Conservation (phyloP, 495 filamentous ascomycete genomes). For the Hypoxylon fragiforme region DNA sequence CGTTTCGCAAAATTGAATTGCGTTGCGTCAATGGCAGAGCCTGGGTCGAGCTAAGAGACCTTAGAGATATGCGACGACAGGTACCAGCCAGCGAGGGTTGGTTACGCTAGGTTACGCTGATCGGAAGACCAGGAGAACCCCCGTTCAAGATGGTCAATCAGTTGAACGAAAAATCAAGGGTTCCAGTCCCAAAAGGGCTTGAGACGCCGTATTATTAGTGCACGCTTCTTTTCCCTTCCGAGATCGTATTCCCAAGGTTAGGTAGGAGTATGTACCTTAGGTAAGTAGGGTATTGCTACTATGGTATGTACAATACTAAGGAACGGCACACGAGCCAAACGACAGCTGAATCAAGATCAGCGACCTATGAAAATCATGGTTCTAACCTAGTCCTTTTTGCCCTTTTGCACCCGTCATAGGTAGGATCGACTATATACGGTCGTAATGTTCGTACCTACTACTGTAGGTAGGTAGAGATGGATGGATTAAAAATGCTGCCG, state of each 20-base stretch:
- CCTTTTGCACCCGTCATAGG: constrained; percentile 17
- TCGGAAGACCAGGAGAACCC: constrained; percentile 20
- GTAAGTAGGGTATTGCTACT: too few relatives aligned
- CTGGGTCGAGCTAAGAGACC: constrained; percentile 5
- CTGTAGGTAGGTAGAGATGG: neutral
- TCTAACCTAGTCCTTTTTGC: constrained; percentile 21
- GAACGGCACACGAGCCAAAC: constrained; percentile 31
- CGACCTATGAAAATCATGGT: constrained; percentile 8
- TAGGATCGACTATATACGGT: constrained; percentile 24
- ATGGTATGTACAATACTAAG: too few relatives aligned
- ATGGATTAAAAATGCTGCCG: constrained; percentile 16
- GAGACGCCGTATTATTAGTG: constrained; percentile 16
- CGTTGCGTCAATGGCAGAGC: constrained; percentile 32
- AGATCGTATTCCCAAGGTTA: constrained; percentile 15
- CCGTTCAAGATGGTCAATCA: constrained; percentile 7
- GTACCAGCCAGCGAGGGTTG: constrained; percentile 17
- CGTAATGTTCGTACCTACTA: too few relatives aligned
- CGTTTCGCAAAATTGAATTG: constrained; percentile 26
- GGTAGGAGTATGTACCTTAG: too few relatives aligned
- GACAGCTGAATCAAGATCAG: constrained; percentile 24
- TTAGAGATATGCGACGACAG: constrained; percentile 1
- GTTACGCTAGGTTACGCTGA: constrained; percentile 30
- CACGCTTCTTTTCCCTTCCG: constrained; percentile 5
- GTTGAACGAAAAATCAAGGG: neutral
- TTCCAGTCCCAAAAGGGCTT: constrained; percentile 2